phyloP scores from a whole-genome alignment of 768 basidiomycete genomes.

The Panellus pusillus region DNA sequence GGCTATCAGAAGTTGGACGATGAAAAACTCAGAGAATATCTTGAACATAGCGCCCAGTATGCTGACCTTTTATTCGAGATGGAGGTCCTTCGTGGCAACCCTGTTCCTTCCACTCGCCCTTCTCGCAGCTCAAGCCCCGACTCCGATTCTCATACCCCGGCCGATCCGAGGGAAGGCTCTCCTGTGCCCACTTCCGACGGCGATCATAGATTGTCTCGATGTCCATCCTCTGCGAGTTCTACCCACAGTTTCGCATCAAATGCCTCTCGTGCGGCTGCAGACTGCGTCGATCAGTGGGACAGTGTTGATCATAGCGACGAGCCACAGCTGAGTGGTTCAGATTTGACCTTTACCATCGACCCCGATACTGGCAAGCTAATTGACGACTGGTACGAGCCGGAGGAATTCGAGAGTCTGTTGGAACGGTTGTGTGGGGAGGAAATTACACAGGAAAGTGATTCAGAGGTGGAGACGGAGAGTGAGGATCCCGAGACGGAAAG shows the following conservation, averaged over 20 bases:
- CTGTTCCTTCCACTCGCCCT: too few relatives aligned
- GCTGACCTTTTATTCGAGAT: conserved; percentile 15
- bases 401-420: not conserved
- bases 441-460: not conserved
- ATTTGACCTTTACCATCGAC: not conserved
- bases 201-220: too few relatives aligned
- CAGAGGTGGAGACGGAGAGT: not conserved
- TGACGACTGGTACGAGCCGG: not conserved
- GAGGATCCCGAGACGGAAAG: not conserved
- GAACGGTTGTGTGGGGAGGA: not conserved
- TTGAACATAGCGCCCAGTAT: conserved; percentile 18
- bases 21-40: conserved; percentile 20
- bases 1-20: conserved; percentile 21
- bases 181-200: too few relatives aligned
- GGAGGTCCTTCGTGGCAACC: not conserved
- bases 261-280: not conserved
- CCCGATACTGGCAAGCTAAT: not conserved
- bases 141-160: too few relatives aligned
- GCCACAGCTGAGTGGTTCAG: not conserved
- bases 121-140: too few relatives aligned
- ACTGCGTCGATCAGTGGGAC: not conserved
- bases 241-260: conserved; percentile 1
- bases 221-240: too few relatives aligned
- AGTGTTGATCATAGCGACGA: not conserved
- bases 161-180: too few relatives aligned